phyloP scores from a whole-genome alignment of 1,284 basidiomycete genomes.

The Cryptococcus neoformans region DNA sequence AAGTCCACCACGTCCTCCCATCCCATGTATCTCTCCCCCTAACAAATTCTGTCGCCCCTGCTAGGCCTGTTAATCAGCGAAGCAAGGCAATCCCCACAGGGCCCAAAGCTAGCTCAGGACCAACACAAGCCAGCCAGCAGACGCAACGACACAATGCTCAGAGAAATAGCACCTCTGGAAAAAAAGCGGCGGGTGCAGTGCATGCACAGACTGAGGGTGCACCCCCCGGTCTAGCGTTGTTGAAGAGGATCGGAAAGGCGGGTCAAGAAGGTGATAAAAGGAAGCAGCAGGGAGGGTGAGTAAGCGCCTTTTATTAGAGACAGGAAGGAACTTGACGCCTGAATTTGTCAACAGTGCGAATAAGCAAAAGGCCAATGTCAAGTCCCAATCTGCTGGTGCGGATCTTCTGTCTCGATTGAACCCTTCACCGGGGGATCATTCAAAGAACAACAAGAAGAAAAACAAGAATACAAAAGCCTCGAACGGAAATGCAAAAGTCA shows the following conservation, averaged over 20 bases:
- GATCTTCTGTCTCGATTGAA: neutral
- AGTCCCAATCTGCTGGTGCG: neutral
- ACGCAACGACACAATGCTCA: neutral
- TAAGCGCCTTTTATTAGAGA: neutral
- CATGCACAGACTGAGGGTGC: neutral
- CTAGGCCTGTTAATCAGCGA: neutral
- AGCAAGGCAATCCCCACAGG: neutral
- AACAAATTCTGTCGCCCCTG: neutral
- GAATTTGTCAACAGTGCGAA: neutral
- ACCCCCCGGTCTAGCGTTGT: neutral
- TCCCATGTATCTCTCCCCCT: slow-evolving; percentile 22
- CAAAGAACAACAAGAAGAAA: neutral
- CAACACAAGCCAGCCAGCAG: neutral
- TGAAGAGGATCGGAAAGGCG: neutral
- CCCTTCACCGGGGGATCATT: neutral
- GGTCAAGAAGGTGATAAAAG: neutral
- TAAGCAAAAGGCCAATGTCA: neutral
- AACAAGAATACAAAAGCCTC: neutral
- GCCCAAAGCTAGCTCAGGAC: neutral
- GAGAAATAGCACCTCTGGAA: neutral
- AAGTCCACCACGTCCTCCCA: slow-evolving; percentile 39
- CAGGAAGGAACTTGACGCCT: neutral
- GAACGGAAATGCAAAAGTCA: neutral
- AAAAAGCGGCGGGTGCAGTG: neutral
- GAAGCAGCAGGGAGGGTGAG: neutral